Evolutionary conservation across 2,329 filamentous ascomycete genomes (phyloP), one percentile per base, ranked within the genome.

Genomic region (Epichloe gansuensis): DNA sequence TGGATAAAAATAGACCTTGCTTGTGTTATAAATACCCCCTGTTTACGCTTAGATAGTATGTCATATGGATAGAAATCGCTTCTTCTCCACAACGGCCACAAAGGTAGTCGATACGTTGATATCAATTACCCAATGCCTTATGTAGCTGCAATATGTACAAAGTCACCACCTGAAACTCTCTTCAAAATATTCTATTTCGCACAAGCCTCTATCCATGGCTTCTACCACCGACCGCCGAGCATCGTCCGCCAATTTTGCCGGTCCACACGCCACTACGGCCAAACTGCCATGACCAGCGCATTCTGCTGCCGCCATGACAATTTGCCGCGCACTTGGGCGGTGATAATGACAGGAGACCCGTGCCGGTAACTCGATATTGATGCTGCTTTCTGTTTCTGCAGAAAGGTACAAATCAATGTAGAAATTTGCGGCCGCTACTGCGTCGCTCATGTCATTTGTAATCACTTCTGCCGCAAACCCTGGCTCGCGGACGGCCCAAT

Each of bases 181-280:
- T 47, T 56, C 52, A 49, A 56, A 57, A 34, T 56, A 57, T 9
- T 56, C 54, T 31, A 56, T 52, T 4, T 46, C 50, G 7, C 56
- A 58, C 8, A 56, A 57, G 0, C 63, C 62, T 5, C 55, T 55
- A 2, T 55, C 56, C 17, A 73, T 54, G 13, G 63, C 57, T 2
- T 62, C 59, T 0, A 67, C 63, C 0, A 71, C 69, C 0, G 69
- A 67, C 46, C 56, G 57, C 43, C 73, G 60, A 3, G 70, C 63
- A 34, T 73, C 69, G 53, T 75, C 73, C 0, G 69, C 70, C 72
- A 75, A 72, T 38, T 59, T 63, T 2, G 65, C 67, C 11, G 73
- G 73, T 0, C 73, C 73, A 52, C 73, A 75, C 0, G 69, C 69
- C 12, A 75, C 63, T 0, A 75, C 63, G 0, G 72, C 73, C 1